Percentiles rank a stretch among this genome's conserved stretches.
These are phyloP conservation scores for Ceratocystis colombiana DNA, from an alignment of 2,329 filamentous ascomycete genomes.

Conservation along the genomic window DNA sequence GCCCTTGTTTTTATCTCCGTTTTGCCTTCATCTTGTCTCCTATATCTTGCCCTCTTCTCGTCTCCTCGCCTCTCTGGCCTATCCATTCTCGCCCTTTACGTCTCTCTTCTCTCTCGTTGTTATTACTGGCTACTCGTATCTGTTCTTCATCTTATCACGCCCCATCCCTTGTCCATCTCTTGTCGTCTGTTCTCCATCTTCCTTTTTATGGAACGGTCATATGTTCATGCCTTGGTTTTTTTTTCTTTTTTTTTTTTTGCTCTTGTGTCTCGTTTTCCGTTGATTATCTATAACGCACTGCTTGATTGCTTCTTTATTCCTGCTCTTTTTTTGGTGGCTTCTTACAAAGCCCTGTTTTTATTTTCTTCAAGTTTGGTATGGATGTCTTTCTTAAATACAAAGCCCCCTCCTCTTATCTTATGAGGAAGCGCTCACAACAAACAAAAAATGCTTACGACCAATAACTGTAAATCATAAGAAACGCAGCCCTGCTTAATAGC, in stretches of 20 bases:
- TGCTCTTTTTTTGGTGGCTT: background rate
- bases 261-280: conserved; percentile 15
- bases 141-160: too few species aligned
- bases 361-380: conserved; percentile 13
- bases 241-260: conserved; percentile 6
- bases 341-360: conserved; percentile 4
- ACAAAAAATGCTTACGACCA: background rate
- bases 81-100: too few species aligned
- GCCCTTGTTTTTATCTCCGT: background rate
- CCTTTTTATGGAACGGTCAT: background rate
- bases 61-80: too few species aligned
- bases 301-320: background rate
- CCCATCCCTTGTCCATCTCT: background rate
- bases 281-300: conserved; percentile 10
- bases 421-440: background rate
- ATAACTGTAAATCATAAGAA: too few species aligned
- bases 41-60: too few species aligned
- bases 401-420: background rate
- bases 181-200: background rate
- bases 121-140: too few species aligned
- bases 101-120: too few species aligned
- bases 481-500: too few species aligned
- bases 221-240: background rate
- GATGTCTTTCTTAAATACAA: background rate
- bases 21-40: too few species aligned